Percentiles rank a stretch among this genome's conserved stretches.
Conservation (phyloP, 2,329 filamentous ascomycete genomes). For the Uncinocarpus reesii region DNA sequence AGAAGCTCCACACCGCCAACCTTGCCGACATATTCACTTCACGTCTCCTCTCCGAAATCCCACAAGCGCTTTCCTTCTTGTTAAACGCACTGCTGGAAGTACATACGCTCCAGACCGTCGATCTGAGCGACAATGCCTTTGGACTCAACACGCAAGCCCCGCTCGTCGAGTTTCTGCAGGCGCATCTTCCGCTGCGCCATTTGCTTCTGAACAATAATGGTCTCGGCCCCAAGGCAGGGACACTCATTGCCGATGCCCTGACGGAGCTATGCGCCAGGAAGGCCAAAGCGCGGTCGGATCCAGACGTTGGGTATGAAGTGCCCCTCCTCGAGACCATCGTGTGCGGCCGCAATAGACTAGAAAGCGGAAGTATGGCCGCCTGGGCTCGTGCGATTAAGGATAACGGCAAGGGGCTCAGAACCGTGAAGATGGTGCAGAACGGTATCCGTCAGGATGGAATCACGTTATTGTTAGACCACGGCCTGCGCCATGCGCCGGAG, state of each 20-base stretch:
- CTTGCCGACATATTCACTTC: slow-evolving; percentile 97
- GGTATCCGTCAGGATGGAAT: slow-evolving; percentile 93
- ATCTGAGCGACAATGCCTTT: slow-evolving; percentile 96
- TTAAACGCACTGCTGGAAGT: slow-evolving; percentile 79
- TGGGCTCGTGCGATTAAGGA: slow-evolving; percentile 84
- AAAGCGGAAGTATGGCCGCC: slow-evolving; percentile 90
- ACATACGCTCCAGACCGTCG: slow-evolving; percentile 77
- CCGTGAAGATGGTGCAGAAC: slow-evolving; percentile 96
- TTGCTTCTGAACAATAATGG: slow-evolving; percentile 98
- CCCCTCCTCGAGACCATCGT: slow-evolving; percentile 90
- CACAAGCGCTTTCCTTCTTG: slow-evolving; percentile 72
- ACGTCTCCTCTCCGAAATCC: slow-evolving; percentile 85
- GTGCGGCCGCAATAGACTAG: slow-evolving; percentile 88
- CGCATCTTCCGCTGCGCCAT: slow-evolving; percentile 82
- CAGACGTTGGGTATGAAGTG: slow-evolving; percentile 59
- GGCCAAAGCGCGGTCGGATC: slow-evolving; percentile 50
- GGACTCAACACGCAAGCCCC: slow-evolving; percentile 90
- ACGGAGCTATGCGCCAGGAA: slow-evolving; percentile 75
- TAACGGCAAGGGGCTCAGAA: slow-evolving; percentile 64
- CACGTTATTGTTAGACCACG: slow-evolving; percentile 64
- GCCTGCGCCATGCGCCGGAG: slow-evolving; percentile 58
- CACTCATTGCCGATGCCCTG: slow-evolving; percentile 78
- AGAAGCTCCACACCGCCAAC: slow-evolving; percentile 70
- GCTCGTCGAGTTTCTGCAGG: slow-evolving; percentile 79
- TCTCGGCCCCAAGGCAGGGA: slow-evolving; percentile 81